Conservation (phyloP, 345 rosid genomes). For the Hibiscus tridactylites region DNA sequence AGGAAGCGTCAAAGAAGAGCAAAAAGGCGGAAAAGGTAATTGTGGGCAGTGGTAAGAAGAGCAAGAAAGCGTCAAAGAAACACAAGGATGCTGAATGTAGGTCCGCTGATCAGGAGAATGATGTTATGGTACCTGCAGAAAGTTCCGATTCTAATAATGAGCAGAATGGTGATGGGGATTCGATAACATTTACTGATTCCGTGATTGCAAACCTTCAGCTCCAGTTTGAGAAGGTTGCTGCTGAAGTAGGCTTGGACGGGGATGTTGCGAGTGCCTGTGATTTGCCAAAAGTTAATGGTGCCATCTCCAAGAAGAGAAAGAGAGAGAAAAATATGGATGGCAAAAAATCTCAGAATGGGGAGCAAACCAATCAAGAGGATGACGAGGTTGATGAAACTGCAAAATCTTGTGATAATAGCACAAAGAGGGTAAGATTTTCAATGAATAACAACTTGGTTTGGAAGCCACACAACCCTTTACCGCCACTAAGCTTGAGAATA, state of each 20-base stretch:
- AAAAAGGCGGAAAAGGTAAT: conserved; percentile 36
- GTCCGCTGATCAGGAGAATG: conserved; percentile 17
- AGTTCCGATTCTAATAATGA: conserved; percentile 18
- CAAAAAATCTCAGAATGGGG: conserved; percentile 24
- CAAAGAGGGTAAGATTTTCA: conserved; percentile 82
- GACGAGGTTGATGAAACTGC: conserved; percentile 26
- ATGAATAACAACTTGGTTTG: conserved; percentile 90
- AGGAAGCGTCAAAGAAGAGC: conserved; percentile 38
- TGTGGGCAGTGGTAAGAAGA: conserved; percentile 23
- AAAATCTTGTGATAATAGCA: conserved; percentile 52
- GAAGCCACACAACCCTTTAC: conserved; percentile 93
- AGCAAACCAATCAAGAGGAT: conserved; percentile 22
- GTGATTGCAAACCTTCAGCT: conserved; percentile 70
- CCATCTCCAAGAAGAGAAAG: conserved; percentile 60
- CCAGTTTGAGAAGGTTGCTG: conserved; percentile 90
- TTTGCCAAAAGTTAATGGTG: conserved; percentile 26
- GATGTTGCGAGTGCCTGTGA: conserved; percentile 33
- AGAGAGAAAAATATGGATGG: conserved; percentile 42
- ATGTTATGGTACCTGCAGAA: conserved; percentile 9
- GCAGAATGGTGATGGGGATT: conserved; percentile 14
- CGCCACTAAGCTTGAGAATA: conserved; percentile 81
- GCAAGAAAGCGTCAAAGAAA: conserved; percentile 12
- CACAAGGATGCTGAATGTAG: conserved; percentile 22
- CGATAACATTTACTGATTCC: conserved; percentile 35
- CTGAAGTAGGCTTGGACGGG: conserved; percentile 41